Evolutionary conservation across 257 asterid species (phyloP), one percentile per base, ranked within the genome.

Genomic region (Datura wrightii): DNA sequence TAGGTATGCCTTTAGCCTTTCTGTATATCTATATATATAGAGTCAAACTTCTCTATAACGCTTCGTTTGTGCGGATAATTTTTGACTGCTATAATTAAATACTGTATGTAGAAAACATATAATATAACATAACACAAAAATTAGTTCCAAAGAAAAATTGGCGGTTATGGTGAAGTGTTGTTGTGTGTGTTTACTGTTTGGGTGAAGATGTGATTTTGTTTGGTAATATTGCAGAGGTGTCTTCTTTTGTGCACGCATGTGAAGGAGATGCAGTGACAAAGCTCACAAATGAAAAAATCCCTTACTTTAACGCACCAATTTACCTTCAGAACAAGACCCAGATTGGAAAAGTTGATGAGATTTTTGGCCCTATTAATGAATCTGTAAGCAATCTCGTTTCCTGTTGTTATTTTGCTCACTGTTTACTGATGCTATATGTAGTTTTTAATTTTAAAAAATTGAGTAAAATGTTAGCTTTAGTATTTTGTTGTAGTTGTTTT

Each of bases 301-400:
- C 99, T 0, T 94, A 93, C 87, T 97, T 97, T 67, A 97, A 97
- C 79, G 99, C 99, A 1, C 98, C 99, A 0, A 95, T 97, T 79
- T 95, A 95, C 86, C 99, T 95, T 54, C 90, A 92, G 82, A 97
- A 97, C 86, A 97, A 89, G 91, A 97, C 98, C 7, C 98, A 94
- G 92, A 95, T 97, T 78, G 99, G 99, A 54, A 97, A 97, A 92
- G 99, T 95, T 2, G 99, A 97, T 87, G 99, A 97, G 79, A 97
- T 97, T 24, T 97, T 97, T 65, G 99, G 99, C 31, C 97, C 99
- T 55, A 95, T 97, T 84, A 97, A 97, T 82, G 98, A 97, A 80
- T 94, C 99, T 52, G 99, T 97, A 90, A 94, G 98, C 52, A 31
- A n/a, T 50, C 31, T 76, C 0, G 11, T 50, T 31, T 50, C 24